phyloP scores from a whole-genome alignment of 768 basidiomycete genomes.

The Lentinula sp. region DNA sequence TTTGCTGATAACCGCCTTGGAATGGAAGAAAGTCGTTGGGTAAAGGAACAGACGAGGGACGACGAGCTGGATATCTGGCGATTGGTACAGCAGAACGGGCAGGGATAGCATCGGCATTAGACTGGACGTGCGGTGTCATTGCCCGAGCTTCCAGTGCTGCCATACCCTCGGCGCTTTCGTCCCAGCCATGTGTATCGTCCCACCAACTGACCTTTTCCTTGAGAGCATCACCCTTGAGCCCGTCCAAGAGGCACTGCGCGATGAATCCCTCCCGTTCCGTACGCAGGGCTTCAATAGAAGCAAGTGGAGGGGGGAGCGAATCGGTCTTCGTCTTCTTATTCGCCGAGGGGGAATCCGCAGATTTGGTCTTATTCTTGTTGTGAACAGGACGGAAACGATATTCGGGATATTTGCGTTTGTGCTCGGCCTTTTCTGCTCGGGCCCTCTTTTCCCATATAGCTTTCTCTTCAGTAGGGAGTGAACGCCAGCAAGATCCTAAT shows the following conservation, averaged over 20 bases:
- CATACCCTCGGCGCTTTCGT: constrained; percentile 1
- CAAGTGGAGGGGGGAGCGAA: constrained; percentile 5
- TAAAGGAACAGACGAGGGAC: constrained; percentile 61
- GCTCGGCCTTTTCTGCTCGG: constrained; percentile 67
- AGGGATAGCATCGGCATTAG: background rate
- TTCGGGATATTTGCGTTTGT: constrained; percentile 63
- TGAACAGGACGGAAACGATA: constrained; percentile 54
- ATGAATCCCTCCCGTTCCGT: constrained; percentile 1
- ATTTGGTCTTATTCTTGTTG: constrained; percentile 38
- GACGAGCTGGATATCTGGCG: constrained; percentile 33
- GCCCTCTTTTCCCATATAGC: constrained; percentile 69
- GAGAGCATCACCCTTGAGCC: constrained; percentile 6
- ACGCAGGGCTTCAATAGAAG: constrained; percentile 4
- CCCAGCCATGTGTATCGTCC: constrained; percentile 1
- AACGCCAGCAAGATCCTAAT: constrained; percentile 70
- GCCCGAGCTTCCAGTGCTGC: constrained; percentile 3
- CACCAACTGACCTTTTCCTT: background rate
- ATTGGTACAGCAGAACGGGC: background rate
- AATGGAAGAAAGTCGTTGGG: constrained; percentile 28
- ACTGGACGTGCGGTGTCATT: constrained; percentile 1
- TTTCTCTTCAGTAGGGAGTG: constrained; percentile 66
- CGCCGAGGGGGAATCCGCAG: constrained; percentile 18
- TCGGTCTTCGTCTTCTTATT: background rate
- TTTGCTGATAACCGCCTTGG: background rate
- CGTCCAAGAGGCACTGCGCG: constrained; percentile 2